Percentiles rank a stretch among this genome's conserved stretches.
phyloP scores from a whole-genome alignment of 176 grass and related monocot genomes.

The Oryza meyeriana region DNA sequence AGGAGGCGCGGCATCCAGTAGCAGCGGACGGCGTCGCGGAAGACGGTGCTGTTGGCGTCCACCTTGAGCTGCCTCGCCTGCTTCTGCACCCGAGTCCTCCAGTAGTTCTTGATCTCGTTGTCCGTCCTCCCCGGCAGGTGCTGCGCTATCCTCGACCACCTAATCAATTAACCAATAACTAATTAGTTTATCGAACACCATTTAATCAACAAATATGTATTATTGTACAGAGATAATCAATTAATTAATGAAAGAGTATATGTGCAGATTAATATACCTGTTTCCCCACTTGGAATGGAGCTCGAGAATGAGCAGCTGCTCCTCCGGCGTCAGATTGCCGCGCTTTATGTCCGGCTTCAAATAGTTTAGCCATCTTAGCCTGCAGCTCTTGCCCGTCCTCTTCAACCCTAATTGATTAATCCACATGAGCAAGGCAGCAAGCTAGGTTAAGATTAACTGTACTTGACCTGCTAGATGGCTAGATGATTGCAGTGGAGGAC shows the following conservation, averaged over 20 bases:
- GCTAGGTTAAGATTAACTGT: too few species aligned
- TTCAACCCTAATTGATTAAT: slow-evolving; percentile 57
- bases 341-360: slow-evolving; percentile 89
- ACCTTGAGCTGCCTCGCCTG: slow-evolving; percentile 90
- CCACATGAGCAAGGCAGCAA: neutral
- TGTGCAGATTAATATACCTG: slow-evolving; percentile 30
- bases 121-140: slow-evolving; percentile 79
- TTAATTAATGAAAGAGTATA: too few species aligned
- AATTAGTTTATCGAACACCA: too few species aligned
- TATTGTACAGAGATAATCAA: too few species aligned
- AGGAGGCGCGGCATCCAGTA: slow-evolving; percentile 92
- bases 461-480: too few species aligned
- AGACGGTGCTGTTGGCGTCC: slow-evolving; percentile 84
- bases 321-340: slow-evolving; percentile 80
- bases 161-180: neutral
- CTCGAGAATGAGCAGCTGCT: slow-evolving; percentile 87
- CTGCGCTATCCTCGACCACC: slow-evolving; percentile 91
- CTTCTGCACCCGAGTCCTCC: slow-evolving; percentile 89
- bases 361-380: slow-evolving; percentile 86
- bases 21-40: slow-evolving; percentile 80
- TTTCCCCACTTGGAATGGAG: slow-evolving; percentile 98
- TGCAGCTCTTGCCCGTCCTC: slow-evolving; percentile 90
- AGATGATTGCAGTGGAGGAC: neutral
- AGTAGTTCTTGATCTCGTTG: slow-evolving; percentile 99
- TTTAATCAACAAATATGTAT: too few species aligned